Conservation (phyloP, 108 stramenopile species). For the Cyclotella cryptica region DNA sequence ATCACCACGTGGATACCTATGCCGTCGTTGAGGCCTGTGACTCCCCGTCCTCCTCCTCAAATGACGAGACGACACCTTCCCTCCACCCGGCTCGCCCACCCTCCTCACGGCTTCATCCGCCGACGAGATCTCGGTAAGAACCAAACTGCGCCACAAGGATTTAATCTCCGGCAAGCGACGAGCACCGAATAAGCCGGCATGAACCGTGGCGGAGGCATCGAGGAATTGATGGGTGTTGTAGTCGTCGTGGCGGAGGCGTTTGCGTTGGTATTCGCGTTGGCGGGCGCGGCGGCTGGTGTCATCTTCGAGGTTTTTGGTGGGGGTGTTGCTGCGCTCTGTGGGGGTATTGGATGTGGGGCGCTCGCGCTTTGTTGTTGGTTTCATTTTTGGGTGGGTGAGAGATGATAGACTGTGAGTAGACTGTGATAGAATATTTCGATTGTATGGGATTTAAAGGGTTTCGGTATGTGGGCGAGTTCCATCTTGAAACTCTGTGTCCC, state of each 20-base stretch:
- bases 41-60: conserved; percentile 80
- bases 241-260: conserved; percentile 7
- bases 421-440: no score
- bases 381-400: no score
- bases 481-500: no score
- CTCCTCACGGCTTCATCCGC: conserved; percentile 8
- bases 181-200: conserved; percentile 70
- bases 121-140: not conserved
- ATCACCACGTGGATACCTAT: conserved; percentile 61
- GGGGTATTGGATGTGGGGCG: no score
- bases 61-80: conserved; percentile 78
- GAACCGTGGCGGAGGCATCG: conserved; percentile 71
- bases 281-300: no score
- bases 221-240: conserved; percentile 63
- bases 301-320: no score
- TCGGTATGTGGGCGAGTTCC: no score
- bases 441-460: no score
- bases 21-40: conserved; percentile 54
- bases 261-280: not conserved
- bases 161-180: conserved; percentile 77
- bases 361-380: no score
- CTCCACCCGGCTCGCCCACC: conserved; percentile 60
- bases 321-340: no score
- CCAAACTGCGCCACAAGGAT: conserved; percentile 45
- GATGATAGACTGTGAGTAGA: no score